Evolutionary conservation across 2,329 filamentous ascomycete genomes (phyloP).

Genomic region (Thermomyces lanuginosus): DNA sequence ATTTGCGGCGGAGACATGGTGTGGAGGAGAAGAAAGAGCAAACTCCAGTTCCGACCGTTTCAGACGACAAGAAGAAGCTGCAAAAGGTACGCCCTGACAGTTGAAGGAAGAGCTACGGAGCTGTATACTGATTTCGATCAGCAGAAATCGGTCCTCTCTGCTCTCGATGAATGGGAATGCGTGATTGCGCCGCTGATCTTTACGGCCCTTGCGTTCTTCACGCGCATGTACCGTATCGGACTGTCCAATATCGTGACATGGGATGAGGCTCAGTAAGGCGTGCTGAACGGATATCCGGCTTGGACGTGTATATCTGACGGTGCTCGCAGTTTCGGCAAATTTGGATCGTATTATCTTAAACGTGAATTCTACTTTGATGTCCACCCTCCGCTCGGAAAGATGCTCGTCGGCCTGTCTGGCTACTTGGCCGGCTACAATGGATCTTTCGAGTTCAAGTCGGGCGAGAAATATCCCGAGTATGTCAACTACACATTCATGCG

Average conservation of each 20-base stretch:
- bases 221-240: constrained; percentile 51
- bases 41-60: constrained; percentile 2
- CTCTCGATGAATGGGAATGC: constrained; percentile 43
- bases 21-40: constrained; percentile 3
- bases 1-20: constrained; percentile 5
- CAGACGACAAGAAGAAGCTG: constrained; percentile 3
- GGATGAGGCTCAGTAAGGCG: constrained; percentile 58
- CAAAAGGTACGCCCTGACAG: constrained; percentile 3
- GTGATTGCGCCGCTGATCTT: constrained; percentile 48
- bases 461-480: constrained; percentile 83
- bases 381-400: constrained; percentile 91
- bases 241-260: constrained; percentile 56
- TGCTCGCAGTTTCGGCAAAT: constrained; percentile 46
- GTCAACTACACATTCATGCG: constrained; percentile 98
- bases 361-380: constrained; percentile 99
- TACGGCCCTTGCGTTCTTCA: constrained; percentile 48
- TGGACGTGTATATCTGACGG: constrained; percentile 1
- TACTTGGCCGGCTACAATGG: constrained; percentile 97
- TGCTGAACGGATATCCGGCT: background rate
- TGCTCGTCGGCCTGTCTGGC: constrained; percentile 90
- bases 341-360: constrained; percentile 97
- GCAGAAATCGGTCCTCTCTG: constrained; percentile 21
- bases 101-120: background rate
- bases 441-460: constrained; percentile 98
- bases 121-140: constrained; percentile 7